Evolutionary conservation across 2,329 filamentous ascomycete species (phyloP).

Genomic region (Penicillium aurantiogriseum): DNA sequence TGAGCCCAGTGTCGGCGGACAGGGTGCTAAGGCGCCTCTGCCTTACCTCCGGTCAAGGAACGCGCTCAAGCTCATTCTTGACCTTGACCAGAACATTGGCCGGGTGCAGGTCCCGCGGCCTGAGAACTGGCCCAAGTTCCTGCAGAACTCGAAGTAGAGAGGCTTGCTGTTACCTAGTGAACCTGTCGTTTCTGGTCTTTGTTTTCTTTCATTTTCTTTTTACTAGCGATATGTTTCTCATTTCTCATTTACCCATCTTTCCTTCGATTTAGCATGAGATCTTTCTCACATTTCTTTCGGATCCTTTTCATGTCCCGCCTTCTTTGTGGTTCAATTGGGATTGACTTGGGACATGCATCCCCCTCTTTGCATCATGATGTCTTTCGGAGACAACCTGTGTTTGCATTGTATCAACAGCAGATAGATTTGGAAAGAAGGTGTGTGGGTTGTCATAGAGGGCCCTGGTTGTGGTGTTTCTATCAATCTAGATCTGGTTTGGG

Average conservation of each 20-base stretch:
- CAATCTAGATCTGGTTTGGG: slow-evolving; percentile 5
- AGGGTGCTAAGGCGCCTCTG: slow-evolving; percentile 62
- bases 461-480: slow-evolving; percentile 1
- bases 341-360: background rate
- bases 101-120: slow-evolving; percentile 59
- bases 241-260: slow-evolving; percentile 15
- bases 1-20: slow-evolving; percentile 63
- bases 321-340: slow-evolving; percentile 6
- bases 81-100: slow-evolving; percentile 92
- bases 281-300: slow-evolving; percentile 10
- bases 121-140: slow-evolving; percentile 40
- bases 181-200: slow-evolving; percentile 25
- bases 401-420: slow-evolving; percentile 27
- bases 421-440: slow-evolving; percentile 24
- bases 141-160: slow-evolving; percentile 33
- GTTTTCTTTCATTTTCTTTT: background rate
- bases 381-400: slow-evolving; percentile 7
- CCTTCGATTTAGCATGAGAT: slow-evolving; percentile 25
- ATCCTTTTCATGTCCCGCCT: slow-evolving; percentile 5
- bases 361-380: slow-evolving; percentile 12
- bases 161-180: slow-evolving; percentile 1
- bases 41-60: slow-evolving; percentile 76
- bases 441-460: slow-evolving; percentile 16
- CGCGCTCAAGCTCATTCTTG: slow-evolving; percentile 90
- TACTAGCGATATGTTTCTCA: slow-evolving; percentile 11